A percentile compares a stretch with the other conserved stretches of the same genome.
phyloP scores from a whole-genome alignment of 2,329 filamentous ascomycete genomes.

The Paraconiothyrium sp. region DNA sequence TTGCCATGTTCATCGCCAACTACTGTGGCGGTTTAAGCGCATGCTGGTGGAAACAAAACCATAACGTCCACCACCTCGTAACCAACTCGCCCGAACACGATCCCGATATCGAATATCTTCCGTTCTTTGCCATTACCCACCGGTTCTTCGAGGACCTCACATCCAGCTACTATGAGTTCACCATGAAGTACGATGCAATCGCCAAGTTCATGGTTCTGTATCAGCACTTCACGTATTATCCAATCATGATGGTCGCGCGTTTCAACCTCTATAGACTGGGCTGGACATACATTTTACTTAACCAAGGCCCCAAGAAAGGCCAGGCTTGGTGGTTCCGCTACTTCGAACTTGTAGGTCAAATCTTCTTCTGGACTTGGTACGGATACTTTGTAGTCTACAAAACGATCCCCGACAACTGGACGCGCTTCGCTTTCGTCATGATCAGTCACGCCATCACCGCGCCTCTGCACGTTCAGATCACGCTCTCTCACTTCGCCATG shows the following conservation, averaged over 20 bases:
- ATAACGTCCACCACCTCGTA: constrained; percentile 96
- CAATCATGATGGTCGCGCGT: constrained; percentile 71
- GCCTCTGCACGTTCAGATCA: constrained; percentile 77
- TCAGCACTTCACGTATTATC: constrained; percentile 75
- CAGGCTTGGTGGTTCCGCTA: constrained; percentile 74
- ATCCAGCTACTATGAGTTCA: constrained; percentile 72
- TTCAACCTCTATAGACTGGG: constrained; percentile 78
- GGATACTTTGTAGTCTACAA: constrained; percentile 72
- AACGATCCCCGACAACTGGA: constrained; percentile 65
- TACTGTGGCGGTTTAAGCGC: constrained; percentile 88
- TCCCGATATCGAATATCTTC: constrained; percentile 85
- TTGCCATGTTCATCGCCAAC: constrained; percentile 90
- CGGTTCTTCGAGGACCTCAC: constrained; percentile 71
- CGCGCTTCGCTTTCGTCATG: constrained; percentile 69
- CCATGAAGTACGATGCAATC: constrained; percentile 69
- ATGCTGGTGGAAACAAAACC: constrained; percentile 96
- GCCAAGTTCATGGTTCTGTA: constrained; percentile 68
- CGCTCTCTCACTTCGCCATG: constrained; percentile 78
- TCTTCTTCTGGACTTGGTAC: constrained; percentile 73
- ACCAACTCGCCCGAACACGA: constrained; percentile 96
- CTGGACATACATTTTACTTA: constrained; percentile 70
- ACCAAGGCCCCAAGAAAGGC: constrained; percentile 64
- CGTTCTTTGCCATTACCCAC: constrained; percentile 73
- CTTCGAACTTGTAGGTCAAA: constrained; percentile 70
- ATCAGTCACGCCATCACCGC: constrained; percentile 72